These are phyloP conservation scores for Phytophthora fragariae DNA, from an alignment of 352 stramenopile genomes.

Conservation along the genomic window DNA sequence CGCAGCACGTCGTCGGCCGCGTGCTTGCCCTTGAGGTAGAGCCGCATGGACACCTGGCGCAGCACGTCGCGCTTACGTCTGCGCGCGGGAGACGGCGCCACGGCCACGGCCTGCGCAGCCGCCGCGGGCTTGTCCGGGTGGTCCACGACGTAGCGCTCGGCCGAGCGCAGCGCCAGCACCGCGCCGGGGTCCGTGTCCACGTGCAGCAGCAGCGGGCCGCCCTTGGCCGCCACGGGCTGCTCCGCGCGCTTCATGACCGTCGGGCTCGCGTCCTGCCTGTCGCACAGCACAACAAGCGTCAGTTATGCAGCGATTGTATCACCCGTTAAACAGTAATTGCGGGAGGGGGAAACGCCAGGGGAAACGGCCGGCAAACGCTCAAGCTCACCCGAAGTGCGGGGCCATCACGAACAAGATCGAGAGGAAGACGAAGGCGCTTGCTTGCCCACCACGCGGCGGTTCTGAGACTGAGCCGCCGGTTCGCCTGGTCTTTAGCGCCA, in stretches of 20 bases:
- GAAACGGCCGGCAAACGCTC: background rate
- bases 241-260: slow-evolving; percentile 20
- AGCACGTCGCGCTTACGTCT: slow-evolving; percentile 74
- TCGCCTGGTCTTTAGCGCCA: slow-evolving; percentile 2
- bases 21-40: slow-evolving; percentile 75
- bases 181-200: slow-evolving; percentile 17
- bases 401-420: slow-evolving; percentile 33
- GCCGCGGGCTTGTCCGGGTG: slow-evolving; percentile 23
- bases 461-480: slow-evolving; percentile 27
- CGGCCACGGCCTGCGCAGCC: slow-evolving; percentile 3
- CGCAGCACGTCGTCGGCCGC: slow-evolving; percentile 73
- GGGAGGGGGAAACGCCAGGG: background rate
- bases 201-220: slow-evolving; percentile 5
- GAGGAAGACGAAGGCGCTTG: slow-evolving; percentile 8
- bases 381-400: slow-evolving; percentile 49
- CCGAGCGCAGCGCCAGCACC: slow-evolving; percentile 9
- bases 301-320: background rate
- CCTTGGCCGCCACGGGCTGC: slow-evolving; percentile 18
- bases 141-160: slow-evolving; percentile 25
- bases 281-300: slow-evolving; percentile 10
- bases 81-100: slow-evolving; percentile 21
- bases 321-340: too few species aligned
- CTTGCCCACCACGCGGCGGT: slow-evolving; percentile 23
- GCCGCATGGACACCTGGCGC: slow-evolving; percentile 78
- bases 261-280: slow-evolving; percentile 17